Evolutionary conservation across 1,284 basidiomycete species (phyloP), one percentile per base, ranked within the genome.

Genomic region (Ustilago lituana): DNA sequence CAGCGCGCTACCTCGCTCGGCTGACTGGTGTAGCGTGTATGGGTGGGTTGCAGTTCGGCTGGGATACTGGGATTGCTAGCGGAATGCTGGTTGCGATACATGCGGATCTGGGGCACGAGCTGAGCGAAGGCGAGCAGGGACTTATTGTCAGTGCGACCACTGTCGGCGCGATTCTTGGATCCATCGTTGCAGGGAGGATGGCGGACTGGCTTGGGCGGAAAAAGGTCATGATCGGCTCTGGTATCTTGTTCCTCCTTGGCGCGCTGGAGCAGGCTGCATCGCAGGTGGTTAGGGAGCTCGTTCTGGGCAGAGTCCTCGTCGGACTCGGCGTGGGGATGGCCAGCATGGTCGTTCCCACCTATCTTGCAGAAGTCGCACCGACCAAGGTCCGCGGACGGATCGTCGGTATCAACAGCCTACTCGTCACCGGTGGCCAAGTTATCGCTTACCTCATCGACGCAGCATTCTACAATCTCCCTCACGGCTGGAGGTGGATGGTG

Each of bases 401-500:
- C 32, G 74, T 79, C 11, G 71, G 67, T 3, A 64, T 74, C 52
- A 78, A 78, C 52, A 67, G 56, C 17, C 46, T 78, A n/a, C 74
- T 78, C 29, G 57, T 79, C 20, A 79, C 77, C 1, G 76, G 72
- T 12, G 77, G 77, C 4, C 77, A 79, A 56, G 74, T 79, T 11
- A 48, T 75, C 4, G 76, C 77, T 4, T 79, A 79, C 33, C 26
- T 65, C 12, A 54, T 79, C 22, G 60, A 72, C 32, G 75, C 77
- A 7, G 59, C 63, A 4, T 68, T 79, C 39, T 79, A 73, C 51
- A 57, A 71, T 19, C 24, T 77, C 11, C 66, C 76, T 4, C 74
- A 78, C 24, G 71, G 71, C 5, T 79, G 77, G 77, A 43, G 77
- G 10, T 79, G 73, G 72, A 79, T 79, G 77, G 72, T 73, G 11